A percentile compares a stretch with the other conserved stretches of the same genome.
Conservation (phyloP, 2,329 filamentous ascomycete species). For the Aspergillus sp. region DNA sequence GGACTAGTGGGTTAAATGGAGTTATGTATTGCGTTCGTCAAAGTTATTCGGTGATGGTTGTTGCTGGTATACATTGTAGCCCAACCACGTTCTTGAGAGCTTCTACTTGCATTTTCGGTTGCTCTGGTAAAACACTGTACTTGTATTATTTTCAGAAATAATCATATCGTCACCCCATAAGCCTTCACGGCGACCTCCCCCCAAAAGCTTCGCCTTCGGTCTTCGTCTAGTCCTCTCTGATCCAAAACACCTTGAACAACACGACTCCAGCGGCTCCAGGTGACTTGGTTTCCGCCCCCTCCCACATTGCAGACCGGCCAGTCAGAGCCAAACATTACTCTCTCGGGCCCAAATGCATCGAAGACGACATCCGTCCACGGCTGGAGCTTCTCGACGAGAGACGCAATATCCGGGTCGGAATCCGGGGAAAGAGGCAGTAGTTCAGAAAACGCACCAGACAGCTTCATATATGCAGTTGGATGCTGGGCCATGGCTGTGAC, state of each 20-base stretch:
- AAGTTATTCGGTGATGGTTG: not conserved
- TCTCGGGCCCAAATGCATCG: constrained; percentile 66
- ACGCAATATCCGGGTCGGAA: constrained; percentile 18
- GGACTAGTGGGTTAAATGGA: constrained; percentile 13
- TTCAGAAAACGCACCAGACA: constrained; percentile 84
- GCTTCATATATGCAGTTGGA: constrained; percentile 77
- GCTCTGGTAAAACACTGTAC: not conserved
- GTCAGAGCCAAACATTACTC: constrained; percentile 88
- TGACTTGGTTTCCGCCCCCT: constrained; percentile 53
- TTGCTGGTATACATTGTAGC: not conserved
- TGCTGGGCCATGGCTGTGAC: constrained; percentile 67
- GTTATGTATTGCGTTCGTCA: not conserved
- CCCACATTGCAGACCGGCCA: constrained; percentile 87
- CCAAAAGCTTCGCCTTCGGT: constrained; percentile 69
- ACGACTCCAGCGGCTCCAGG: constrained; percentile 74
- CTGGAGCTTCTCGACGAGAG: constrained; percentile 58
- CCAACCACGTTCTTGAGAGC: not conserved
- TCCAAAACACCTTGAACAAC: constrained; percentile 67
- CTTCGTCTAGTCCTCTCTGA: constrained; percentile 52
- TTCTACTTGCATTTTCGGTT: not conserved
- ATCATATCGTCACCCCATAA: constrained; percentile 50
- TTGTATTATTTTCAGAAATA: not conserved
- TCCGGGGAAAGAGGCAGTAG: constrained; percentile 53
- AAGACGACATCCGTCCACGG: constrained; percentile 74
- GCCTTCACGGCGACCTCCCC: constrained; percentile 69